Evolutionary conservation across 495 filamentous ascomycete genomes (phyloP), one percentile per base, ranked within the genome.

Genomic region (Penicillium maclennaniae): DNA sequence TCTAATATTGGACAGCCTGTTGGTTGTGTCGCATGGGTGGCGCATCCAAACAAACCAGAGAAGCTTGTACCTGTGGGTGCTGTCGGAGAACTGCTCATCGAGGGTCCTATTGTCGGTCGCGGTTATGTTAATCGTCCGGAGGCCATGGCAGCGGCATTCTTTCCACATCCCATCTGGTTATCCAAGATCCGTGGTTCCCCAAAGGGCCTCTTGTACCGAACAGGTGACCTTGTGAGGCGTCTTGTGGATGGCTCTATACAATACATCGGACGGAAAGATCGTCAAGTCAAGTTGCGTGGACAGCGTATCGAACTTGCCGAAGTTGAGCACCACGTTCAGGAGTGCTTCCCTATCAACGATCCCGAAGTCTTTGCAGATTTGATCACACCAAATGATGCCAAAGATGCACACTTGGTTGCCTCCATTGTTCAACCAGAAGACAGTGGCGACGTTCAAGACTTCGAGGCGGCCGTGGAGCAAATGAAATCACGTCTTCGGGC

Each of bases 51-150:
- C 26, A 28, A 28, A 4, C 26, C 26, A 28, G 26, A 47, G 4
- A 42, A 47, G 17, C 31, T 42, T 1, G 4, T 45, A 1, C 42
- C 42, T 14, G 20, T 45, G 19, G 42, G 50, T 16, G 50, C 50
- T 6, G 21, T 53, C 1, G 50, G 42, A n/a, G 50, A 51, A 12
- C 16, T 51, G 1, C 19, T 51, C 27, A 51, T 51, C 19, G 49
- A 51, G 19, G 49, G 49, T 4, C 49, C 49, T 16, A 51, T 51
- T 44, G 49, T 51, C 39, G 48, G 48, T 4, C 48, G 48, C 4
- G 48, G 48, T 3, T 51, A 51, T 7, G 26, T 43, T 1, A 52
- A 45, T 45, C 42, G 51, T 4, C 44, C 43, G 12, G 26, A 28
- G 26, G 26, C 26, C 26, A 28, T 28, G 26, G 26, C 26, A 28